Evolutionary conservation across 2,329 filamentous ascomycete species (phyloP).

Genomic region (Incumbomyces delicatus): DNA sequence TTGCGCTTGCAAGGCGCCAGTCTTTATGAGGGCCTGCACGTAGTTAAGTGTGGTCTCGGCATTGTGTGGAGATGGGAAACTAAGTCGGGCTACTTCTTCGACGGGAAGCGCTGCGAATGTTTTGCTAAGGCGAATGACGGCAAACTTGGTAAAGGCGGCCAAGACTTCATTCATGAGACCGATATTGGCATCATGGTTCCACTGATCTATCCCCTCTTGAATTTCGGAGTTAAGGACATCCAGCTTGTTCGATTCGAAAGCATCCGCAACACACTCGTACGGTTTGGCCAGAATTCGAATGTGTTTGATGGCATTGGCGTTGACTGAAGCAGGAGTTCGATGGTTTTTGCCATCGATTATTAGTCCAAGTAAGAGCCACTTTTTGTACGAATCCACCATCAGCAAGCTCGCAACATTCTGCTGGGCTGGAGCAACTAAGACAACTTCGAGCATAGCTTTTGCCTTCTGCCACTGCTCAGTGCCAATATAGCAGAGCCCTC

Average conservation of each 20-base stretch:
- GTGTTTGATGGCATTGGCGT: slow-evolving; percentile 43
- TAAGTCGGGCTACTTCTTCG: slow-evolving; percentile 33
- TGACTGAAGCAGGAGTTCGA: slow-evolving; percentile 47
- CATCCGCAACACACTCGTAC: slow-evolving; percentile 60
- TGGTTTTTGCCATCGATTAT: slow-evolving; percentile 55
- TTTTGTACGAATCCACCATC: slow-evolving; percentile 85
- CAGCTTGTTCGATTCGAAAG: slow-evolving; percentile 55
- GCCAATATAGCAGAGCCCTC: slow-evolving; percentile 56
- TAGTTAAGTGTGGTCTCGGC: slow-evolving; percentile 25
- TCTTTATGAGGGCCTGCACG: slow-evolving; percentile 38
- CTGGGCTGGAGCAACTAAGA: slow-evolving; percentile 56
- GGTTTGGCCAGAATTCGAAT: slow-evolving; percentile 53
- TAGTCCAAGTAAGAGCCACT: slow-evolving; percentile 72
- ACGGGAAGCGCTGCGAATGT: slow-evolving; percentile 59
- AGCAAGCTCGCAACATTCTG: slow-evolving; percentile 59
- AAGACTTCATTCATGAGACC: slow-evolving; percentile 62
- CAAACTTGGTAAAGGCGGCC: slow-evolving; percentile 62
- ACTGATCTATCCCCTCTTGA: slow-evolving; percentile 49
- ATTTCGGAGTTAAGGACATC: slow-evolving; percentile 55
- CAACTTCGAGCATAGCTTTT: slow-evolving; percentile 51
- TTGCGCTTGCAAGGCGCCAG: slow-evolving; percentile 41
- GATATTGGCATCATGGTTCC: slow-evolving; percentile 62
- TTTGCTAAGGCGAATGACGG: slow-evolving; percentile 61
- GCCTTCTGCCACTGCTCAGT: slow-evolving; percentile 54
- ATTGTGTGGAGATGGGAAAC: slow-evolving; percentile 22